Evolutionary conservation across 352 stramenopile species (phyloP).

Genomic region (Aphanomyces astaci): DNA sequence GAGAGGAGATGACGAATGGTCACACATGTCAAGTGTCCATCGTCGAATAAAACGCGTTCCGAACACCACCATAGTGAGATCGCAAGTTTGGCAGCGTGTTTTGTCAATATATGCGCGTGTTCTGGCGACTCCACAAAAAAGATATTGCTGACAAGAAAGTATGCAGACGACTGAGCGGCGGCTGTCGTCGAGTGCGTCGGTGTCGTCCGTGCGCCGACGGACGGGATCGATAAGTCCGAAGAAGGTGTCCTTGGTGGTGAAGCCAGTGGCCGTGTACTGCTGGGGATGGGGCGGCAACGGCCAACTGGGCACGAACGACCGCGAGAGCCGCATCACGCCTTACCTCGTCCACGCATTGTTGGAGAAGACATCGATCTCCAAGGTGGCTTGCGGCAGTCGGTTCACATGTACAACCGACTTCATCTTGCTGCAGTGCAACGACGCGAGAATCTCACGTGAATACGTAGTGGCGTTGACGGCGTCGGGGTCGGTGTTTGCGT

Average conservation of each 20-base stretch:
- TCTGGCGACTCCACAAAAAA: neutral
- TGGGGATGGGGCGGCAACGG: slow-evolving; percentile 42
- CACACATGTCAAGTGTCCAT: neutral
- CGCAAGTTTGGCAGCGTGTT: neutral
- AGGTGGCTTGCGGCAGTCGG: slow-evolving; percentile 34
- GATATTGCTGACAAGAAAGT: neutral
- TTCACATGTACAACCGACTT: no score
- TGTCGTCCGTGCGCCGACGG: neutral
- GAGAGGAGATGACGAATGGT: no score
- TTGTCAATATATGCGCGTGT: neutral
- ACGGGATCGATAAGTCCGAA: neutral
- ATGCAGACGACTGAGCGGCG: neutral
- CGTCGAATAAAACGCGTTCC: neutral
- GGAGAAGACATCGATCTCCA: slow-evolving; percentile 25
- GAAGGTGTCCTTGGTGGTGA: neutral
- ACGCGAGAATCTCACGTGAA: no score
- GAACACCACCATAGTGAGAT: neutral
- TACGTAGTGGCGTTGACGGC: slow-evolving; percentile 31
- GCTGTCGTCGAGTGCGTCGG: neutral
- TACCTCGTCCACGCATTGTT: slow-evolving; percentile 28
- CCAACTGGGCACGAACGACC: slow-evolving; percentile 36
- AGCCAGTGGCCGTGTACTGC: slow-evolving; percentile 21
- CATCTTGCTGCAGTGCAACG: no score
- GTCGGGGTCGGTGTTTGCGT: slow-evolving; percentile 31
- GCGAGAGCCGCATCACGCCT: slow-evolving; percentile 37